Conservation (phyloP, 148 eudicot genomes). For the Vaccinium vitisidaea region DNA sequence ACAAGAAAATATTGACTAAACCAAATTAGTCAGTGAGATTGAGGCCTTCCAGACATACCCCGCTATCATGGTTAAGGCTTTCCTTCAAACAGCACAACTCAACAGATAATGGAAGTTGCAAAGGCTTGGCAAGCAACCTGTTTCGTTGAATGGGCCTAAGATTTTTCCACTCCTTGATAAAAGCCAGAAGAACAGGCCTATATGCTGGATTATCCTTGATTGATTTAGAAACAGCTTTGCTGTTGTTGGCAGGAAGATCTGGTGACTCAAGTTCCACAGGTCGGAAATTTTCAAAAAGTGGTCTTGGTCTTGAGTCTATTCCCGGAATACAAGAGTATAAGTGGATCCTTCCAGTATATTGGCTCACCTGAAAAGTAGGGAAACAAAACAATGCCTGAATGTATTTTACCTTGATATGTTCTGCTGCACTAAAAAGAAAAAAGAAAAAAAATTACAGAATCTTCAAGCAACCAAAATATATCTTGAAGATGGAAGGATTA, state of each 20-base stretch:
- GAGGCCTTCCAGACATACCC: constrained; percentile 39
- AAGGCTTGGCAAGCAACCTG: constrained; percentile 72
- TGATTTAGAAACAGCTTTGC: constrained; percentile 28
- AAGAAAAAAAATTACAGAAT: not conserved
- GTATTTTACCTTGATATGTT: not conserved
- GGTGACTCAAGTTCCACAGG: constrained; percentile 61
- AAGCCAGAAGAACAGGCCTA: constrained; percentile 50
- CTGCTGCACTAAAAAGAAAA: not conserved
- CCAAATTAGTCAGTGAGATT: not conserved
- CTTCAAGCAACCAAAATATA: not conserved
- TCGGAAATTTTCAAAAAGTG: constrained; percentile 73
- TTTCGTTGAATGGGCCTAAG: constrained; percentile 64
- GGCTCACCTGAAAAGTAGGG: constrained; percentile 64
- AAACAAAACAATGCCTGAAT: not conserved
- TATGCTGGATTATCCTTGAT: constrained; percentile 48
- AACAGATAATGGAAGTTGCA: constrained; percentile 76
- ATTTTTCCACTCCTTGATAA: constrained; percentile 70
- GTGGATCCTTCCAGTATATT: constrained; percentile 91
- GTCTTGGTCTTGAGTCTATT: constrained; percentile 64
- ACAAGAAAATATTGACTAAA: not conserved
- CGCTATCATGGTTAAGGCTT: constrained; percentile 68
- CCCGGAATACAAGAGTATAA: constrained; percentile 67
- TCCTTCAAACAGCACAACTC: constrained; percentile 74
- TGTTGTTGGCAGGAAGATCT: constrained; percentile 23
- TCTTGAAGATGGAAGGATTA: not conserved